Evolutionary conservation across 2,329 filamentous ascomycete species (phyloP), one percentile per base, ranked within the genome.

Genomic region (Allantophomopsis cytisporea): DNA sequence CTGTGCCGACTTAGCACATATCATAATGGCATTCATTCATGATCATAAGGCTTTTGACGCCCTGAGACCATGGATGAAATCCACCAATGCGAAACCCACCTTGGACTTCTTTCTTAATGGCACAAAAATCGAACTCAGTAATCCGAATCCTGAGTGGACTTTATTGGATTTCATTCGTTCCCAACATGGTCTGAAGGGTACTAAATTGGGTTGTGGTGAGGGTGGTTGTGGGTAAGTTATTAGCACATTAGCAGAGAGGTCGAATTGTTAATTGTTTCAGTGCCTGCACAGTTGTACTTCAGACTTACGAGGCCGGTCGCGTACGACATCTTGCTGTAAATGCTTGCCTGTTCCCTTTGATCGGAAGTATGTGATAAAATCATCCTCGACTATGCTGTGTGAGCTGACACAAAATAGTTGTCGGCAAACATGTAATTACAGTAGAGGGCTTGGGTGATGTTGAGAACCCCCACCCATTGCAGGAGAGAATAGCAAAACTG

Each of bases 291-390:
- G 85, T 95, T 37, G 87, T 95, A 91, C 58, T 80, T 79, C 56
- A 96, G 94, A 55, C 85, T 85, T 3, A 94, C 86, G 3, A 94
- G 85, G 3, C 81, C 82, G 53, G 43, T 13, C 71, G 81, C 56
- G 83, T 95, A 49, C 95, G 94, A 54, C 88, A 96, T 66, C 85
- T 89, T 43, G 91, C 85, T 36, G 84, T 95, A 43, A 96, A 96
- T 56, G 89, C 89, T 36, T 96, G 89, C 56, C 68, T 96, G 37
- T 53, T 50, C 36, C 50, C 50, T 21, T 40, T 53, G 3, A 41
- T 51, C 16, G 50, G 50, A 43, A 28, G 23, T 51, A 41, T 30
- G 40, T 40, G 17, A 28, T 5, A 10, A 15, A 10, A 34, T n/a
- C 32, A 15, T 12, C 10, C 20, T 23, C 8, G 16, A 32, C 7